A percentile compares a stretch with the other conserved stretches of the same genome.
These are phyloP conservation scores for Starmera amethionina DNA, from an alignment of 805 yeast genomes.

Conservation along the genomic window DNA sequence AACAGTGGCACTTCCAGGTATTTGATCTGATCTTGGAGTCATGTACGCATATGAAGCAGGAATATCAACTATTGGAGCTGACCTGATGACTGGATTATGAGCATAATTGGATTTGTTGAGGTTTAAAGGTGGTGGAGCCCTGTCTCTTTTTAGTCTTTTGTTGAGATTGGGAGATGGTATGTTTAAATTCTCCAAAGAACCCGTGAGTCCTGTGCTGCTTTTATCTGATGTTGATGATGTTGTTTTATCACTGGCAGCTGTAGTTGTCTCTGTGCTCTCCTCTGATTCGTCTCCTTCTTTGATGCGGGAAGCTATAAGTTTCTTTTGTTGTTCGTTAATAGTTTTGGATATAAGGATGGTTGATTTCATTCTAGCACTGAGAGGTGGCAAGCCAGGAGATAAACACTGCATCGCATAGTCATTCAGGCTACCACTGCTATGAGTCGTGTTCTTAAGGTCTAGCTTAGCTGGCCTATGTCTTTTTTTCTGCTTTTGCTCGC, in stretches of 20 bases:
- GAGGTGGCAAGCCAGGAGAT: slow-evolving; percentile 20
- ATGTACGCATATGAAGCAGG: neutral
- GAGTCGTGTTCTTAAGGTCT: slow-evolving; percentile 10
- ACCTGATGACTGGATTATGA: slow-evolving; percentile 19
- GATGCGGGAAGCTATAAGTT: slow-evolving; percentile 16
- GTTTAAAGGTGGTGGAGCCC: slow-evolving; percentile 22
- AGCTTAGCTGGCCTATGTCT: slow-evolving; percentile 19
- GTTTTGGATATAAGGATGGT: slow-evolving; percentile 16
- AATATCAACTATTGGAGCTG: slow-evolving; percentile 21
- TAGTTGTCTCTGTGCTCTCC: neutral
- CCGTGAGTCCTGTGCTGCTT: slow-evolving; percentile 6
- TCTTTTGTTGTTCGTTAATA: slow-evolving; percentile 20
- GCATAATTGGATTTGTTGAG: slow-evolving; percentile 7
- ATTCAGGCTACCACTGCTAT: slow-evolving; percentile 7
- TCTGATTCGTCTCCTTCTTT: neutral
- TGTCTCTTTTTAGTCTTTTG: slow-evolving; percentile 19
- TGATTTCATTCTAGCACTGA: slow-evolving; percentile 18
- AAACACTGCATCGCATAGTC: slow-evolving; percentile 18
- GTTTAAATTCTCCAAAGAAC: slow-evolving; percentile 6
- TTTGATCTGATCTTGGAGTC: neutral
- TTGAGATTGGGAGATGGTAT: slow-evolving; percentile 13
- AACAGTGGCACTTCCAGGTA: neutral
- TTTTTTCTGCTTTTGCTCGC: slow-evolving; percentile 8
- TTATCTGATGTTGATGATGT: neutral
- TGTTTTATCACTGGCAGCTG: too few relatives aligned